Base-by-base conservation (phyloP, 306 rosid species). In the Benincasa hispida region DNA sequence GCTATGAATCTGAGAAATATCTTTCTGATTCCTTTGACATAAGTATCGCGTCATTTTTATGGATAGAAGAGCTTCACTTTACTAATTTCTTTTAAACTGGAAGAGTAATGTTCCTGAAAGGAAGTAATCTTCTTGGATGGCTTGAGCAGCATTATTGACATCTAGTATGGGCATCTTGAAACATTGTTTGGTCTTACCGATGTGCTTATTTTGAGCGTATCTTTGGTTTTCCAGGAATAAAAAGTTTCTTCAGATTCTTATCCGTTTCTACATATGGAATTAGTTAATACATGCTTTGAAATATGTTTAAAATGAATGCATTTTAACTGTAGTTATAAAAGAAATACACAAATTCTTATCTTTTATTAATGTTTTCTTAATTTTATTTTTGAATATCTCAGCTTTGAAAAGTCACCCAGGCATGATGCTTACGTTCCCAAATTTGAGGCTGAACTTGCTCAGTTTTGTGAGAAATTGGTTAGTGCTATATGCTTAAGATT, bases 401-500 rank as follows among this genome's bases (percentile, higher is more conserved):
- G 99, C 84, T 95, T 95, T 81, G 99, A 92, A 86, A 86, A 84
- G 42, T 95, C 99, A 61, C 96, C 99, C 24, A 89, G 97, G 79
- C 99, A 95, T 79, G 96, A 88, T 75, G 88, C 87, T 6, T 89
- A 59, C 15, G 96, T 92, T 61, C 92, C 92, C 45, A 95, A 86
- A 83, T 95, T 95, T 83, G 99, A 95, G 84, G 97, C 92, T 9
- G 99, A 95, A 75, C 99, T 95, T 67, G 77, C 90, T 81, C 99
- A 90, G 81, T 92, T 90, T 84, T 95, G 99, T 75, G 99, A 92
- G 85, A 95, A 92, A 85, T 61, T 95, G 96, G 99, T 95, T 80
- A 54, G 96, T 51, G 28, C 18, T 21, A 67, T 58, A 21, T 39
- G 21, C 21, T 30, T 32, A 63, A 79, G 17, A 47, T 68, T 63